Evolutionary conservation across 148 eudicot genomes (phyloP).

Genomic region (Polygonum maritimum): DNA sequence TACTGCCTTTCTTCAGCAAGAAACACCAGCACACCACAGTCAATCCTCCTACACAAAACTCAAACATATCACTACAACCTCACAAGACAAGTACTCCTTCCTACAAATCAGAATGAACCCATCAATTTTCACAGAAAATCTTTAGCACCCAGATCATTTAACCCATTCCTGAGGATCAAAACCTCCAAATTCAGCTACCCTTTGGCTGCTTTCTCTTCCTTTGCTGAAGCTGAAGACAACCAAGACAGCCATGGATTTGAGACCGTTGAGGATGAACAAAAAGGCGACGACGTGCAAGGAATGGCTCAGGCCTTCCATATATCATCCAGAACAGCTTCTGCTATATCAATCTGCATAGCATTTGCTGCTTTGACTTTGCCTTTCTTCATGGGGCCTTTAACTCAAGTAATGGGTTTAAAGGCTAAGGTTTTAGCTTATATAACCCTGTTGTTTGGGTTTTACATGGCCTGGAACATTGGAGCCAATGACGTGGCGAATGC

Average conservation of each 20-base stretch:
- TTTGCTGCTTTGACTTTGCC: constrained; percentile 68
- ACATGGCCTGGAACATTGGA: constrained; percentile 98
- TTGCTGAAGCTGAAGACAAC: constrained; percentile 46
- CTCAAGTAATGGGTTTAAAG: constrained; percentile 51
- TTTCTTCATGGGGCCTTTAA: constrained; percentile 61
- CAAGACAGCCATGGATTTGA: constrained; percentile 7
- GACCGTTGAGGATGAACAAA: constrained; percentile 17
- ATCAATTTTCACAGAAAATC: constrained; percentile 19
- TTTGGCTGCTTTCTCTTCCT: constrained; percentile 62
- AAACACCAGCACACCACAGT: constrained; percentile 29
- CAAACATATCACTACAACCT: constrained; percentile 15
- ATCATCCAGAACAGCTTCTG: constrained; percentile 61
- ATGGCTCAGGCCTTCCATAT: constrained; percentile 84
- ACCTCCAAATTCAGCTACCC: constrained; percentile 32
- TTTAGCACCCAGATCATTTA: constrained; percentile 20
- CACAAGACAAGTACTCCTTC: constrained; percentile 4
- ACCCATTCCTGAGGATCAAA: constrained; percentile 31
- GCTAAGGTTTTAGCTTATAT: constrained; percentile 55
- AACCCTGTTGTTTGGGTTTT: constrained; percentile 69
- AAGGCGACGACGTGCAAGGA: constrained; percentile 35
- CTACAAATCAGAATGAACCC: constrained; percentile 10
- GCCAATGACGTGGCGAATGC: constrained; percentile 98
- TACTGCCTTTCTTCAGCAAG: constrained; percentile 51
- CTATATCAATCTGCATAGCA: constrained; percentile 71
- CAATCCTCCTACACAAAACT: constrained; percentile 25